phyloP scores from a whole-genome alignment of 2,329 filamentous ascomycete genomes.

The Aspergillus sp. region DNA sequence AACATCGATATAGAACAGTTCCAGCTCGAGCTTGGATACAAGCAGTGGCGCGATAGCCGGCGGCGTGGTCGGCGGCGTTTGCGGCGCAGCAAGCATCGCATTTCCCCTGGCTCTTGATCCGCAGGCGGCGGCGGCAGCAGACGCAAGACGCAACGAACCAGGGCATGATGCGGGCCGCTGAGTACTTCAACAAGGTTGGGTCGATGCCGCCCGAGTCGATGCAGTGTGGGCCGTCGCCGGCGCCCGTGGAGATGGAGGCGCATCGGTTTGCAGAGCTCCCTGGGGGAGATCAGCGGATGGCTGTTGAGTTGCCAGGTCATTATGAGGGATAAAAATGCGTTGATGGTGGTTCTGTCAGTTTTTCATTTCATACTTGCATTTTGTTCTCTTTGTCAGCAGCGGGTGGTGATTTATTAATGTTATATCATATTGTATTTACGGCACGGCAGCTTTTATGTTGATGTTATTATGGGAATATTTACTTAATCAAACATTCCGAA shows the following conservation, averaged over 20 bases:
- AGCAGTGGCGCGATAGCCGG: slow-evolving; percentile 1
- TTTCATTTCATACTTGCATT: neutral
- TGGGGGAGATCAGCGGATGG: neutral
- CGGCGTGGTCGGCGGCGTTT: slow-evolving; percentile 4
- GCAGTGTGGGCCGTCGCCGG: neutral
- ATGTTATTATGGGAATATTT: too few relatives aligned
- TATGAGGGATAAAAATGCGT: neutral
- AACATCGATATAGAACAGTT: neutral
- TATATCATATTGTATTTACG: too few relatives aligned
- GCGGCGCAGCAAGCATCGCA: neutral
- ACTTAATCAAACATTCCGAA: too few relatives aligned
- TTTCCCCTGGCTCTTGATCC: slow-evolving; percentile 2
- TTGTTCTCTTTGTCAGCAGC: neutral
- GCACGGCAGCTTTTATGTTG: too few relatives aligned
- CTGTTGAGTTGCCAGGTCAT: neutral
- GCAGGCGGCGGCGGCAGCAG: neutral
- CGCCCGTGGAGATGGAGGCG: neutral
- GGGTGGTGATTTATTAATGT: neutral
- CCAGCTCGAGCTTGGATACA: neutral
- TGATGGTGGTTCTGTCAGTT: neutral
- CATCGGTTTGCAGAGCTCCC: neutral
- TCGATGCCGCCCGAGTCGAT: neutral
- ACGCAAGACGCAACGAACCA: neutral
- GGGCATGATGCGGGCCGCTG: neutral
- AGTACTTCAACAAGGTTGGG: too few relatives aligned